A percentile compares a stretch with the other conserved stretches of the same genome.
Evolutionary conservation across 1,284 basidiomycete species (phyloP).

Genomic region (Cystobasidium pallidum): DNA sequence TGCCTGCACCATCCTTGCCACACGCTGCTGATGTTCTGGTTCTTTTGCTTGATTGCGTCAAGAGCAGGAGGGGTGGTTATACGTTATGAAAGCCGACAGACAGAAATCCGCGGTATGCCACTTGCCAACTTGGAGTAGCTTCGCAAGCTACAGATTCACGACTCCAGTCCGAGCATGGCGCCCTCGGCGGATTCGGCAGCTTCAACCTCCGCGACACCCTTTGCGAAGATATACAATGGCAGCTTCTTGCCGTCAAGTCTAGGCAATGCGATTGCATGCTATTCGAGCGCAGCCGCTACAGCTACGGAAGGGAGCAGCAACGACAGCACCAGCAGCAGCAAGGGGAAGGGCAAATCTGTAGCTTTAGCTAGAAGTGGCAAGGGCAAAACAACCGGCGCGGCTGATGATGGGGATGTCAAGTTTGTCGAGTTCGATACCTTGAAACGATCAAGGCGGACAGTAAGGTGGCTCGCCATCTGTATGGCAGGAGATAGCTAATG

Average conservation of each 20-base stretch:
- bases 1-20: slow-evolving; percentile 5
- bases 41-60: neutral
- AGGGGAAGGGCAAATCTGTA: slow-evolving; percentile 7
- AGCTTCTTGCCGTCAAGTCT: slow-evolving; percentile 38
- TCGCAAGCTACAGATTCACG: neutral
- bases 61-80: neutral
- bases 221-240: slow-evolving; percentile 16
- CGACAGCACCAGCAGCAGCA: slow-evolving; percentile 12
- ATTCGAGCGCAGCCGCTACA: slow-evolving; percentile 27
- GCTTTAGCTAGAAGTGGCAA: neutral
- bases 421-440: slow-evolving; percentile 42
- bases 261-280: slow-evolving; percentile 38
- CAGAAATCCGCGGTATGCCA: neutral
- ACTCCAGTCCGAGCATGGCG: neutral
- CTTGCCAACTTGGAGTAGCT: neutral
- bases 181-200: slow-evolving; percentile 9
- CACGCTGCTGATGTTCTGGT: neutral
- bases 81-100: neutral
- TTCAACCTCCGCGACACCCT: slow-evolving; percentile 10
- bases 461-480: neutral
- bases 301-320: neutral
- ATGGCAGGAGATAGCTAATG: neutral
- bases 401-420: slow-evolving; percentile 25
- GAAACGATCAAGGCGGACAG: slow-evolving; percentile 22
- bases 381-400: neutral